Percentiles rank a stretch among this genome's conserved stretches.
These are phyloP conservation scores for Globisporangium barbulae DNA, from an alignment of 352 stramenopile species.

Conservation along the genomic window DNA sequence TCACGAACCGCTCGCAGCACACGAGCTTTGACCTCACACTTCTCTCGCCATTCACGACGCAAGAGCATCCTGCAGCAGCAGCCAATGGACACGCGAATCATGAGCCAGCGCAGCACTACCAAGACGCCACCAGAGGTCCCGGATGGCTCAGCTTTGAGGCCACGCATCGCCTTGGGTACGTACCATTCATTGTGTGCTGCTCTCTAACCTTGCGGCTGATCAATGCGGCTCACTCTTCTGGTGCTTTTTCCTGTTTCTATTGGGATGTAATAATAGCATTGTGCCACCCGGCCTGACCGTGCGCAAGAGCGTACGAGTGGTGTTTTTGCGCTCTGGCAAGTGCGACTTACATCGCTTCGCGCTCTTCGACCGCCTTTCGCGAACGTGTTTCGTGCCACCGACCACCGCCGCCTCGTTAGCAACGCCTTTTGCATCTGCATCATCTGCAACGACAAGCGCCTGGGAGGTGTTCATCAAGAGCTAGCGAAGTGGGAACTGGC, in stretches of 20 bases:
- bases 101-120: neutral
- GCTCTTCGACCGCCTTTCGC: slow-evolving; percentile 55
- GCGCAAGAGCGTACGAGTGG: slow-evolving; percentile 57
- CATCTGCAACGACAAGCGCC: slow-evolving; percentile 2
- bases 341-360: slow-evolving; percentile 43
- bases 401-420: neutral
- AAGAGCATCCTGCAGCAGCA: neutral
- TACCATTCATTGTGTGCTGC: neutral
- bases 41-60: slow-evolving; percentile 27
- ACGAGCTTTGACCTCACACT: slow-evolving; percentile 66
- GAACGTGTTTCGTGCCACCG: slow-evolving; percentile 57
- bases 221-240: neutral
- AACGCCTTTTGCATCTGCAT: neutral
- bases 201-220: neutral
- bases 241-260: neutral
- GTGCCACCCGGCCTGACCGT: slow-evolving; percentile 48
- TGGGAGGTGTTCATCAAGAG: slow-evolving; percentile 30
- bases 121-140: neutral
- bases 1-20: slow-evolving; percentile 47
- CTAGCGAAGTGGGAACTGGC: slow-evolving; percentile 3
- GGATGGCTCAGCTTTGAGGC: slow-evolving; percentile 56
- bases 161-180: slow-evolving; percentile 64
- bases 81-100: neutral
- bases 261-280: slow-evolving; percentile 21
- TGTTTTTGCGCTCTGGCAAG: slow-evolving; percentile 43